Evolutionary conservation across 2,329 filamentous ascomycete species (phyloP).

Genomic region (Arthrinium phaeospermum): DNA sequence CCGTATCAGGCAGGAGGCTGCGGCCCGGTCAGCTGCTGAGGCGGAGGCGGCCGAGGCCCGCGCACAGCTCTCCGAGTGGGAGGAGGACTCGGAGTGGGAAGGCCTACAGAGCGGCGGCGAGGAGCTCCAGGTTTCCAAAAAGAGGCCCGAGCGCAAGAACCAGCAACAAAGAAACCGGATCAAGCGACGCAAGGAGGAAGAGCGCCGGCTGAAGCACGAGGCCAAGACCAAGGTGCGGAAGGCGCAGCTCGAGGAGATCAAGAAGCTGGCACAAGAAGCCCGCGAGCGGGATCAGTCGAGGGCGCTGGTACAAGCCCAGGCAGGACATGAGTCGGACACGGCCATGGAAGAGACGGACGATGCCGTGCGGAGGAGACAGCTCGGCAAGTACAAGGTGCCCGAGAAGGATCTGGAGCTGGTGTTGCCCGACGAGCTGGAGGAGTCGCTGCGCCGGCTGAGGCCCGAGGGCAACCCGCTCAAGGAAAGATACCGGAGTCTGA

Average conservation of each 20-base stretch:
- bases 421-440: conserved; percentile 80
- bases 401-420: conserved; percentile 83
- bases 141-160: conserved; percentile 84
- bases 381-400: conserved; percentile 76
- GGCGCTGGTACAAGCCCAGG: conserved; percentile 37
- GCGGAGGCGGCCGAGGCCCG: conserved; percentile 75
- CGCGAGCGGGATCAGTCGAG: conserved; percentile 60
- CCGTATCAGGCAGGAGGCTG: conserved; percentile 69
- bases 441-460: conserved; percentile 81
- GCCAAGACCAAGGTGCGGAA: conserved; percentile 75
- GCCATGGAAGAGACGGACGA: conserved; percentile 66
- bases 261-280: conserved; percentile 70
- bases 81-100: conserved; percentile 92
- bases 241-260: conserved; percentile 73
- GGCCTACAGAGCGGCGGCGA: conserved; percentile 83
- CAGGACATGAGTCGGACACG: conserved; percentile 51
- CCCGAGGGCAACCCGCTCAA: conserved; percentile 95
- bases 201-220: conserved; percentile 77
- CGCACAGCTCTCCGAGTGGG: conserved; percentile 71
- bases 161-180: conserved; percentile 85
- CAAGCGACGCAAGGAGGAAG: conserved; percentile 86
- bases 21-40: conserved; percentile 72
- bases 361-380: conserved; percentile 71
- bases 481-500: conserved; percentile 87
- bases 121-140: conserved; percentile 68